Evolutionary conservation across 2,329 filamentous ascomycete genomes (phyloP).

Genomic region (Neopestalotiopsis rosae): DNA sequence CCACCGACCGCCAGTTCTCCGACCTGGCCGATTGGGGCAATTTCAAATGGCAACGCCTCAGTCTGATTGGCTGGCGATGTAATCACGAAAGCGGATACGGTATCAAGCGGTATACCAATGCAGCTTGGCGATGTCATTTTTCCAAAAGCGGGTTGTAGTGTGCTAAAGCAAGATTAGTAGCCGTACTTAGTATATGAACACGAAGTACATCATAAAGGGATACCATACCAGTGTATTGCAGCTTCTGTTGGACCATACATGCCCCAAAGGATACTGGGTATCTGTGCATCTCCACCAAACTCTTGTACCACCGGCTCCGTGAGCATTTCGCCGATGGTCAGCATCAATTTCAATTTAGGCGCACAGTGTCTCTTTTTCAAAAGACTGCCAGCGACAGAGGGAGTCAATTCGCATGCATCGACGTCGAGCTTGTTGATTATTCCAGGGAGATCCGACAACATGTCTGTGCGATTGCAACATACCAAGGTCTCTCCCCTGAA

Average conservation of each 20-base stretch:
- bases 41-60: constrained; percentile 41
- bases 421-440: constrained; percentile 69
- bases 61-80: constrained; percentile 45
- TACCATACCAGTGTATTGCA: constrained; percentile 76
- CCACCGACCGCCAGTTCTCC: constrained; percentile 87
- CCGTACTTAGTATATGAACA: background rate
- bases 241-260: constrained; percentile 97
- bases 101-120: constrained; percentile 80
- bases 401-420: constrained; percentile 88
- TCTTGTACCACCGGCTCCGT: constrained; percentile 77
- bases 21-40: constrained; percentile 69
- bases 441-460: constrained; percentile 77
- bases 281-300: constrained; percentile 67
- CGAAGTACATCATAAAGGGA: background rate
- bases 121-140: constrained; percentile 63
- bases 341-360: constrained; percentile 70
- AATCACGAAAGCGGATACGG: constrained; percentile 79
- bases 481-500: constrained; percentile 77
- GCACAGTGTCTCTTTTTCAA: constrained; percentile 70
- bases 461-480: constrained; percentile 68
- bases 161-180: constrained; percentile 50
- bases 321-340: constrained; percentile 95
- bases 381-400: constrained; percentile 82
- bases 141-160: constrained; percentile 69
- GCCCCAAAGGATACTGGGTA: constrained; percentile 75